Evolutionary conservation across 306 rosid species (phyloP).

Genomic region (Arachis stenosperma): DNA sequence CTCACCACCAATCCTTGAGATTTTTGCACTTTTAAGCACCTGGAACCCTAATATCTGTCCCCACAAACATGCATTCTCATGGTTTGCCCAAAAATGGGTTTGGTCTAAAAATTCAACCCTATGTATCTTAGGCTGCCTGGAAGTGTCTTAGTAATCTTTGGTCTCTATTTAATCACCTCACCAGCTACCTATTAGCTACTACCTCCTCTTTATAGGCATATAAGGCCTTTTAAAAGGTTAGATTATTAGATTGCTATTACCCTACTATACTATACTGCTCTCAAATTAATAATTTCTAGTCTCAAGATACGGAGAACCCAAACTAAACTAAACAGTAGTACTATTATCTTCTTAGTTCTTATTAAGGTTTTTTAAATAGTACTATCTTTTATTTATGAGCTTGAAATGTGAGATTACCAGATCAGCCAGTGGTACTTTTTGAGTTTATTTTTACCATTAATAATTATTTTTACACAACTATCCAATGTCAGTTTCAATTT

Average conservation of each 20-base stretch:
- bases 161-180: constrained; percentile 47
- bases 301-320: not conserved
- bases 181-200: constrained; percentile 29
- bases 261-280: not conserved
- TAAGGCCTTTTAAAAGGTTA: constrained; percentile 3
- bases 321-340: not conserved
- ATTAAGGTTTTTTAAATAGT: not conserved
- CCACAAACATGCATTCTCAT: constrained; percentile 37
- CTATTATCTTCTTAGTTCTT: not conserved
- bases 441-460: too few species aligned
- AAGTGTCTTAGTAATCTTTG: constrained; percentile 45
- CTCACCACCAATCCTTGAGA: constrained; percentile 25
- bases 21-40: constrained; percentile 55
- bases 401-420: not conserved
- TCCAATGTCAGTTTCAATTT: too few species aligned
- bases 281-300: not conserved
- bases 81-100: constrained; percentile 51
- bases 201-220: not conserved
- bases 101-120: constrained; percentile 41
- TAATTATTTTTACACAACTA: too few species aligned
- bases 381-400: not conserved
- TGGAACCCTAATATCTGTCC: constrained; percentile 48
- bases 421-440: too few species aligned
- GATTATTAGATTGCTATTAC: not conserved
- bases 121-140: constrained; percentile 50